These are phyloP conservation scores for Tolypocladium pustulatum DNA, from an alignment of 2,329 filamentous ascomycete genomes.

Conservation along the genomic window DNA sequence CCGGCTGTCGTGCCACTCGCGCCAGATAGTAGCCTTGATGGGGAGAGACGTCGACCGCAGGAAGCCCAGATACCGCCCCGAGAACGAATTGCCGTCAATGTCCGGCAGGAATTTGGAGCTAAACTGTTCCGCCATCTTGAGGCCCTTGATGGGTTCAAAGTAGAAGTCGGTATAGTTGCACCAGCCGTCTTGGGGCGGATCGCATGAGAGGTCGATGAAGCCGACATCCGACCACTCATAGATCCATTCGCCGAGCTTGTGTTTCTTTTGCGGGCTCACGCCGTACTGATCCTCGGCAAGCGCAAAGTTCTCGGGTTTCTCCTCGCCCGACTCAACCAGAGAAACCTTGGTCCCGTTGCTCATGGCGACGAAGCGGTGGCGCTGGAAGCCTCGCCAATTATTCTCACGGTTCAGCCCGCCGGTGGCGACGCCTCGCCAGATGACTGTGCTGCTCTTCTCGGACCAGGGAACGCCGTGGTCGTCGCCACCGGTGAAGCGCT, in stretches of 20 bases:
- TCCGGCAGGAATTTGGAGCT: conserved; percentile 61
- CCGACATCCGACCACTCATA: conserved; percentile 36
- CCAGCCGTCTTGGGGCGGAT: conserved; percentile 20
- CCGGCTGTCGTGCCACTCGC: conserved; percentile 71
- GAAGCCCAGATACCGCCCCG: conserved; percentile 59
- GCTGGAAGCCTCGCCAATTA: conserved; percentile 65
- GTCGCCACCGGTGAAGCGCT: conserved; percentile 48
- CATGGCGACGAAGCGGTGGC: conserved; percentile 66
- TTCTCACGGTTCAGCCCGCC: conserved; percentile 47
- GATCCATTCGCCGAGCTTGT: conserved; percentile 39
- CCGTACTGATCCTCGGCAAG: conserved; percentile 37
- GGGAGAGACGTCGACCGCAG: conserved; percentile 58
- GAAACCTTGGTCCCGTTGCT: conserved; percentile 53
- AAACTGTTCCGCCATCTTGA: conserved; percentile 43
- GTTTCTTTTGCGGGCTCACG: conserved; percentile 32
- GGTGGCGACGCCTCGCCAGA: conserved; percentile 60
- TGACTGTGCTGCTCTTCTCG: conserved; percentile 39
- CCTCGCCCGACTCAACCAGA: conserved; percentile 31
- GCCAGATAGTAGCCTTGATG: conserved; percentile 68
- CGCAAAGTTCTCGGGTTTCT: conserved; percentile 40
- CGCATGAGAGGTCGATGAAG: conserved; percentile 46
- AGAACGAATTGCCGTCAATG: conserved; percentile 66
- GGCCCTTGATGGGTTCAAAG: conserved; percentile 27
- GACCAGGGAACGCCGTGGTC: conserved; percentile 45
- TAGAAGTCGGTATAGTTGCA: conserved; percentile 40